phyloP scores from a whole-genome alignment of 495 filamentous ascomycete species.

The Aspergillus biplanus region DNA sequence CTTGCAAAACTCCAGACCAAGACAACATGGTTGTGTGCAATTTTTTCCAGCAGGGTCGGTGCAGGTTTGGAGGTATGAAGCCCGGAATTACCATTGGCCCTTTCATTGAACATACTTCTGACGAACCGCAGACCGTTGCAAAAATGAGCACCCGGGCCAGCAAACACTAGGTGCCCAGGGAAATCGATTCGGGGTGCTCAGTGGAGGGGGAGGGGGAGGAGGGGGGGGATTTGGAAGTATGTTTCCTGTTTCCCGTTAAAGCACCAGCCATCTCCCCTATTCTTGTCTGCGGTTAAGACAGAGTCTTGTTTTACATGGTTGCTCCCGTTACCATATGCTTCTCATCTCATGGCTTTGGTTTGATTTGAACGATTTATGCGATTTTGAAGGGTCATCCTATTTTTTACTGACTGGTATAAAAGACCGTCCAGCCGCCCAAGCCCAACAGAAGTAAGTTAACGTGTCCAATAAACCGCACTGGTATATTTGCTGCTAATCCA shows the following conservation, averaged over 20 bases:
- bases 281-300: conserved; percentile 2
- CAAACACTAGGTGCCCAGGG: conserved; percentile 29
- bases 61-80: conserved; percentile 66
- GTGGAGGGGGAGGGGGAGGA: conserved; percentile 32
- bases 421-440: conserved; percentile 26
- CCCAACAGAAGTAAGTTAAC: conserved; percentile 36
- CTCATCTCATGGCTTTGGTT: background rate
- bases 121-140: conserved; percentile 52
- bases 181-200: conserved; percentile 50
- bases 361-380: background rate
- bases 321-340: background rate
- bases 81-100: background rate
- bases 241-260: conserved; percentile 1
- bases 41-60: conserved; percentile 73
- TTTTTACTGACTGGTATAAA: conserved; percentile 10
- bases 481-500: conserved; percentile 22
- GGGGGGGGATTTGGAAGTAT: conserved; percentile 40
- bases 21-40: conserved; percentile 64
- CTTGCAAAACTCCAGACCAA: background rate
- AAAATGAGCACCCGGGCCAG: conserved; percentile 55
- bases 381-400: background rate
- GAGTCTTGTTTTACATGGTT: background rate
- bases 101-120: background rate
- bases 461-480: background rate
- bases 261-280: background rate